Evolutionary conservation across 106 monocot genomes (phyloP).

Genomic region (Dendrobium nobile): DNA sequence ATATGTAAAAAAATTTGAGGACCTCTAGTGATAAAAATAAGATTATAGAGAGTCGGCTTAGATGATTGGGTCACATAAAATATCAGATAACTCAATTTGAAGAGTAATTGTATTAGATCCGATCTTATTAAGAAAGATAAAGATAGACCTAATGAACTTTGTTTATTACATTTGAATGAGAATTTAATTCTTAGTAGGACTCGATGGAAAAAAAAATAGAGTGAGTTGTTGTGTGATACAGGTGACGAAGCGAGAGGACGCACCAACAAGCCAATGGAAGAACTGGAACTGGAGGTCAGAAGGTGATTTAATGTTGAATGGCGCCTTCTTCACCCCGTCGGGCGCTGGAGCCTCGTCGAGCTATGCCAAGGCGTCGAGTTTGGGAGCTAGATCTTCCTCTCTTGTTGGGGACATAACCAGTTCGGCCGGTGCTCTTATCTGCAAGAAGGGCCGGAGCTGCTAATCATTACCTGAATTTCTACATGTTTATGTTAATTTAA

Average conservation of each 20-base stretch:
- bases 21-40: no score
- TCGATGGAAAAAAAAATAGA: no score
- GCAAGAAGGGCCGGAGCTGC: constrained; percentile 9
- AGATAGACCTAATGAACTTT: no score
- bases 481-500: no score
- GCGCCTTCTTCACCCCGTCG: constrained; percentile 14
- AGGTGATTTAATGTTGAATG: constrained; percentile 13
- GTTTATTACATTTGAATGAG: no score
- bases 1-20: no score
- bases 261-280: constrained; percentile 10
- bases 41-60: no score
- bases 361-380: constrained; percentile 15
- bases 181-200: no score
- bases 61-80: no score
- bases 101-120: no score
- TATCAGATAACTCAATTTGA: no score
- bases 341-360: constrained; percentile 14
- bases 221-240: not conserved
- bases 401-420: constrained; percentile 5
- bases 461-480: not conserved
- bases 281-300: constrained; percentile 20
- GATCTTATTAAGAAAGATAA: no score
- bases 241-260: constrained; percentile 19
- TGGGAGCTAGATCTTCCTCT: constrained; percentile 13
- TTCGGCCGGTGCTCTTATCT: constrained; percentile 9